Base-by-base conservation (phyloP, 768 basidiomycete genomes). In the Chlorophyllum brunneum region DNA sequence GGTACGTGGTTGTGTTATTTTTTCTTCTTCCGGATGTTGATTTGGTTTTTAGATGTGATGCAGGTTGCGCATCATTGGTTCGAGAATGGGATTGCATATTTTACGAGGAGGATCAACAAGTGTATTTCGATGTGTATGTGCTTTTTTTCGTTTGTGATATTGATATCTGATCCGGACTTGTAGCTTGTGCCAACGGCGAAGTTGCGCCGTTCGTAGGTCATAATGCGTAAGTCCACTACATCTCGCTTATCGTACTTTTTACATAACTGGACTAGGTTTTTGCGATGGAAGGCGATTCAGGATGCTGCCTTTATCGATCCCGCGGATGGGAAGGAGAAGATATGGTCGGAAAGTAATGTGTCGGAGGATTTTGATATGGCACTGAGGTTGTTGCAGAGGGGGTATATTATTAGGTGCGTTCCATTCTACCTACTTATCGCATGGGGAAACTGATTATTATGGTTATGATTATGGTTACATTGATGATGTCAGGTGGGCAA, bases 311-410 rank as follows among this genome's bases (percentile, higher is more conserved):
- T 88, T 57, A 60, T 82, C 29, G 88, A 90, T 63, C 71, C 76
- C 1, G 76, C 70, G 1, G 86, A 88, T 58, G 81, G 81, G 2
- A 71, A 78, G 50, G 75, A 72, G 65, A 88, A 88, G 71, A 83
- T 89, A 51, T 92, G 89, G 89, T 72, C 69, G 40, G 89, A 92
- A 70, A 67, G 67, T 18, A 88, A 88, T 65, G 88, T 86, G 1
- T 87, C 85, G 3, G 89, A 92, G 66, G 89, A 89, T 62, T 91
- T 90, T 60, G 86, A 88, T 63, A 86, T 91, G 80, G 86, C 88
- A 0, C 59, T 88, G 36, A 68, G 86, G 42, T 67, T 90, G 30
- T 78, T 79, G 46, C 58, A 70, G 51, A 73, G 76, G 51, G 88
- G 85, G 1, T 90, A 86, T 60, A 79, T 81, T 56, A 83, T 89